A percentile compares a stretch with the other conserved stretches of the same genome.
Evolutionary conservation across 768 basidiomycete species (phyloP).

Genomic region (Russula virescens): DNA sequence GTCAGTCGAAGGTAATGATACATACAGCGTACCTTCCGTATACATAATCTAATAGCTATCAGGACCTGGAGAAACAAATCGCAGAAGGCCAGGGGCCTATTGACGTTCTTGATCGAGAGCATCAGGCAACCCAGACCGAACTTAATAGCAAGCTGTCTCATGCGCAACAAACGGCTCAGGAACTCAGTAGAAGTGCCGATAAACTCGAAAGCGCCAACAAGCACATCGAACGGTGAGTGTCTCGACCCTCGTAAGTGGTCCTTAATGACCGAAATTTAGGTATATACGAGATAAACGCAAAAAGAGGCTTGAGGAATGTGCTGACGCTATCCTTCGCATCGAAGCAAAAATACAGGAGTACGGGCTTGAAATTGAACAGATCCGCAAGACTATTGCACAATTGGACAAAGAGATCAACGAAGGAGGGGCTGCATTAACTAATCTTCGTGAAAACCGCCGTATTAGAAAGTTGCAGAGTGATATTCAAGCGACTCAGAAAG

Average conservation of each 20-base stretch:
- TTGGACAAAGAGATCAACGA: constrained; percentile 79
- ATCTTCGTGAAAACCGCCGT: constrained; percentile 78
- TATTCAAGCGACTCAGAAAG: constrained; percentile 57
- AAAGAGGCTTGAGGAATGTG: constrained; percentile 53
- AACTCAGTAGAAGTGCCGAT: constrained; percentile 60
- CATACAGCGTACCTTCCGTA: not conserved
- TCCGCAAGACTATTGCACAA: constrained; percentile 42
- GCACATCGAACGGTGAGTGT: constrained; percentile 54
- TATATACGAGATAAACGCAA: constrained; percentile 68
- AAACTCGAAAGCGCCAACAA: constrained; percentile 56
- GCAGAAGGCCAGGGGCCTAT: constrained; percentile 60
- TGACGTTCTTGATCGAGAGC: constrained; percentile 51
- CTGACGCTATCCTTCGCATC: constrained; percentile 45
- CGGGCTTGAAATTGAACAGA: constrained; percentile 36
- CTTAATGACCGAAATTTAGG: constrained; percentile 36
- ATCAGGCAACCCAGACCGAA: constrained; percentile 45
- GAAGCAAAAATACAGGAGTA: constrained; percentile 43
- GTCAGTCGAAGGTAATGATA: constrained; percentile 45
- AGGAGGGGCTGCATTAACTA: constrained; percentile 60
- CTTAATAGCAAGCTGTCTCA: constrained; percentile 43
- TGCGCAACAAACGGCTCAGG: constrained; percentile 53
- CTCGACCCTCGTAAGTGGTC: not conserved
- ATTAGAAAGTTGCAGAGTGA: constrained; percentile 63
- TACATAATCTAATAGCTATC: not conserved
- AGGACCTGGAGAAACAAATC: constrained; percentile 64